Base-by-base conservation (phyloP, 352 stramenopile species). In the Phytophthora boehmeriae region DNA sequence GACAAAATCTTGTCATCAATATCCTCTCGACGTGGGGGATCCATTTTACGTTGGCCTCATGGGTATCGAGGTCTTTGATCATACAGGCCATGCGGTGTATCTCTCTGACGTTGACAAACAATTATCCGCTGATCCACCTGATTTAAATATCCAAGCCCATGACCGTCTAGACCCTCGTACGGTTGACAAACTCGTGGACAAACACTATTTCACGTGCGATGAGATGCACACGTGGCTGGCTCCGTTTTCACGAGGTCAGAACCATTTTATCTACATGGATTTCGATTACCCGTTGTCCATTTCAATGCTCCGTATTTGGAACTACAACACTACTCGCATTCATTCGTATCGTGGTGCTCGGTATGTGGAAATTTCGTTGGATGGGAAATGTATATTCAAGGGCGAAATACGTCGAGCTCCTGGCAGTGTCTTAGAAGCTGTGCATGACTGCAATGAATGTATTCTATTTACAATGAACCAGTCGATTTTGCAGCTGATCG, bases 41-140 rank as follows among this genome's bases (percentile, higher is more conserved):
- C 83, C 88, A 6, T 93, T 96, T 64, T 97, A 97, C 61, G 83
- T 97, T 2, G 91, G 91, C 0, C 77, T 97, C 20, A 96, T 92
- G 72, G 91, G 91, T 11, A 75, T 97, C 20, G 91, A 97, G 50
- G 45, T 97, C 22, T 97, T 96, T 54, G 89, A 97, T 41, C 80
- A 91, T 54, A 83, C 74, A 0, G 90, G 90, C 8, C 75, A 91
- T 42, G 71, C 67, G 0, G 64, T 97, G 10, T 46, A 78, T 34
- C 54, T 96, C 19, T 77, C 65, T 4, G 73, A 92, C 45, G 54
- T 81, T 35, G 75, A 90, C 59, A 85, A 80, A 25, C 83, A 96
- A 68, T 61, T 96, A 3, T 75, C 78, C 22, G 89, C 89, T 4
- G 79, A 92, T 41, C 89, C 89, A 8, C 69, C 81, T 0, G 85